Evolutionary conservation across 2,329 filamentous ascomycete genomes (phyloP).

Genomic region (Alternaria tenuissima): DNA sequence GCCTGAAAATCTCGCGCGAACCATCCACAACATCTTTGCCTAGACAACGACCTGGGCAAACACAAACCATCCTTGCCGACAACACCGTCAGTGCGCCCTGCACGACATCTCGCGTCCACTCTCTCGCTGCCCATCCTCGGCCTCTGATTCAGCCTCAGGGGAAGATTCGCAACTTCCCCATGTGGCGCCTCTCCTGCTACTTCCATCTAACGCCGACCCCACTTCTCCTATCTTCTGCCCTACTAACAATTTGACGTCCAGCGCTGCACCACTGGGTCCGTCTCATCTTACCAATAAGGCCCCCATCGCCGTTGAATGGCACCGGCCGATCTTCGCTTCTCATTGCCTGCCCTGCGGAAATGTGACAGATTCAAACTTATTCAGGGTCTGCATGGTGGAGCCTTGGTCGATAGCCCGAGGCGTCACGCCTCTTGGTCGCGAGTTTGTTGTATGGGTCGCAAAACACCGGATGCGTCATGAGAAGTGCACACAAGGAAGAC

Average conservation of each 20-base stretch:
- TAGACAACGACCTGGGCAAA: conserved; percentile 18
- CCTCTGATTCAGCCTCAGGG: conserved; percentile 1
- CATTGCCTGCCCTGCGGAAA: neutral
- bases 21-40: conserved; percentile 20
- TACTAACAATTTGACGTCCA: neutral
- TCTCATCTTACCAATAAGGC: conserved; percentile 1
- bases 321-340: neutral
- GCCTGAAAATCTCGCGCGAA: conserved; percentile 17
- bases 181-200: conserved; percentile 2
- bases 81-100: conserved; percentile 18
- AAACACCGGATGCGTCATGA: conserved; percentile 1
- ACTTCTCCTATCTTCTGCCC: conserved; percentile 11
- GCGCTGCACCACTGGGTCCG: neutral
- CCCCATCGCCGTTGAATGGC: neutral
- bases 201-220: conserved; percentile 6
- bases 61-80: conserved; percentile 19
- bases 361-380: neutral
- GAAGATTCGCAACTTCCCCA: conserved; percentile 1
- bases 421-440: neutral
- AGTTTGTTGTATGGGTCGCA: conserved; percentile 1
- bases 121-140: neutral
- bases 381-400: neutral
- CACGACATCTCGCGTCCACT: conserved; percentile 16
- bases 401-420: neutral
- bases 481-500: neutral